Evolutionary conservation across 108 stramenopile species (phyloP).

Genomic region (Pseudonitzschia pungens): DNA sequence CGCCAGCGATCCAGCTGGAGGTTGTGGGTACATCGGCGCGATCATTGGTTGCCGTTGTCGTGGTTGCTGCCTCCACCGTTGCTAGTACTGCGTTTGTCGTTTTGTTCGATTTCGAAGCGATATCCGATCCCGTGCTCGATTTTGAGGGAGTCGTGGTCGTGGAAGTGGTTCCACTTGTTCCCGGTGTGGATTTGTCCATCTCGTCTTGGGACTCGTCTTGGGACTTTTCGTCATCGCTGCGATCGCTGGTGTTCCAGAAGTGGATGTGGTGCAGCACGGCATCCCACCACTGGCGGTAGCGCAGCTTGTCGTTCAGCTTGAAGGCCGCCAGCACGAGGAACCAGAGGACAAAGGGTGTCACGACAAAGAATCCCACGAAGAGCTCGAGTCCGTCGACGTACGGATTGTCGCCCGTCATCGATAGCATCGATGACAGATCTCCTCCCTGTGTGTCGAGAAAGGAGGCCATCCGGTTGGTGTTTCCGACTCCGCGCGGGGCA

Average conservation of each 20-base stretch:
- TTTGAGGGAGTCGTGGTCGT: too few relatives aligned
- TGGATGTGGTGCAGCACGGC: too few relatives aligned
- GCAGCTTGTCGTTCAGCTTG: not conserved
- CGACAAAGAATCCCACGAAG: not conserved
- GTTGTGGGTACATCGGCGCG: not conserved
- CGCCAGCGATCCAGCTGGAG: conserved; percentile 31
- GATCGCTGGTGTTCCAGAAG: not conserved
- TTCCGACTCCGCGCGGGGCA: not conserved
- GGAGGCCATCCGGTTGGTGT: conserved; percentile 6
- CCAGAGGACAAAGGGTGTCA: not conserved
- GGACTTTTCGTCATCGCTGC: not conserved
- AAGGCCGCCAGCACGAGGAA: not conserved
- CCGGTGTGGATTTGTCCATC: not conserved
- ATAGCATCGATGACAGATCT: not conserved
- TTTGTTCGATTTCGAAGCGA: not conserved
- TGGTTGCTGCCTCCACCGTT: not conserved
- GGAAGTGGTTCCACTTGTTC: not conserved
- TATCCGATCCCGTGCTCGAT: too few relatives aligned
- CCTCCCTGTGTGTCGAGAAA: not conserved
- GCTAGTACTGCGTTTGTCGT: not conserved
- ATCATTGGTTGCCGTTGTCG: not conserved
- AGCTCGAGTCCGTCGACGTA: not conserved
- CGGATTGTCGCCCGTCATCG: not conserved
- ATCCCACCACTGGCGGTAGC: not conserved
- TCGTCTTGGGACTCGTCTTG: not conserved